Evolutionary conservation across 164 flowering plant species (phyloP).

Genomic region (Stephania yunnanensis): DNA sequence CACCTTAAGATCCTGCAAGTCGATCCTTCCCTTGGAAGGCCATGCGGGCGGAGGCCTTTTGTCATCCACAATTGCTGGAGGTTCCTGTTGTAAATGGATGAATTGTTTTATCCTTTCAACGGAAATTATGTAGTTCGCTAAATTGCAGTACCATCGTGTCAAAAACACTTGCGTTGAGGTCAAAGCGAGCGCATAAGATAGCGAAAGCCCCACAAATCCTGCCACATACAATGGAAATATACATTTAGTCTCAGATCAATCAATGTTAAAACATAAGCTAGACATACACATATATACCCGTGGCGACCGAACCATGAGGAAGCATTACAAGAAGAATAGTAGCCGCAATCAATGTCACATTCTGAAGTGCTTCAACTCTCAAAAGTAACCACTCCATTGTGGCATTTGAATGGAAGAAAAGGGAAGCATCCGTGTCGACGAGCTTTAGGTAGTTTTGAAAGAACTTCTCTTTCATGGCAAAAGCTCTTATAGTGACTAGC

Average conservation of each 20-base stretch:
- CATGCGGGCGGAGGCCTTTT: conserved; percentile 68
- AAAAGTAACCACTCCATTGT: conserved; percentile 69
- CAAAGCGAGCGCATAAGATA: conserved; percentile 69
- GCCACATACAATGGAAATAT: conserved; percentile 8
- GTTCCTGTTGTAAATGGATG: conserved; percentile 69
- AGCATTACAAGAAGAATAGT: conserved; percentile 56
- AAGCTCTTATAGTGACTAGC: conserved; percentile 71
- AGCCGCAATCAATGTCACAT: conserved; percentile 55
- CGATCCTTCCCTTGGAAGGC: conserved; percentile 72
- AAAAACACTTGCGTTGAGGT: conserved; percentile 51
- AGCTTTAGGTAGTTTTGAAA: conserved; percentile 49
- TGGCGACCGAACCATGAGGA: conserved; percentile 45
- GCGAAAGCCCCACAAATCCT: conserved; percentile 89
- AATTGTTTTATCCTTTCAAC: conserved; percentile 88
- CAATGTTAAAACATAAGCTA: not conserved
- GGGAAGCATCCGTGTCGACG: conserved; percentile 61
- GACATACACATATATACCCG: conserved; percentile 39
- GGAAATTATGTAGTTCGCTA: conserved; percentile 65
- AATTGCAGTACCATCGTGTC: conserved; percentile 58
- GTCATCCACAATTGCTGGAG: conserved; percentile 58
- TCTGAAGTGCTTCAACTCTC: conserved; percentile 68
- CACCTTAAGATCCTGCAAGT: conserved; percentile 58
- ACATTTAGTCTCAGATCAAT: not conserved
- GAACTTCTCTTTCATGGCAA: conserved; percentile 44
- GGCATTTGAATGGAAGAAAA: conserved; percentile 69